A percentile compares a stretch with the other conserved stretches of the same genome.
Evolutionary conservation across 2,329 filamentous ascomycete genomes (phyloP).

Genomic region (Penicillium capsulatum): DNA sequence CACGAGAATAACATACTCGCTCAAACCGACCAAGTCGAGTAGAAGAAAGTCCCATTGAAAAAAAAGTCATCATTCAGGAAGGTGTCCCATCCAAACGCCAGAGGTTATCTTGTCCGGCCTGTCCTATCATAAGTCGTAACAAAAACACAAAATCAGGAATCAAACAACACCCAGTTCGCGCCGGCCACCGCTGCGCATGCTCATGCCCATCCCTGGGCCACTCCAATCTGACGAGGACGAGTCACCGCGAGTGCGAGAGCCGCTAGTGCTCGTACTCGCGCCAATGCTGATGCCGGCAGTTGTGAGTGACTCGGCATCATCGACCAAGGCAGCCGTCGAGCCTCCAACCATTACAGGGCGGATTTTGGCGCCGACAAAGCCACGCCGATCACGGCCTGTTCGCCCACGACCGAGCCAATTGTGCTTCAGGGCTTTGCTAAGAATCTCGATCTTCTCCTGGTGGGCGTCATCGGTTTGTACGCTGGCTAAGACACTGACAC

Average conservation of each 20-base stretch:
- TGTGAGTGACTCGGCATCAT: constrained; percentile 24
- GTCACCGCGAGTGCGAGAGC: constrained; percentile 18
- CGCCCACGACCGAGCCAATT: constrained; percentile 93
- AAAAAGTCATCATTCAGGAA: too few relatives aligned
- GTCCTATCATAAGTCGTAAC: constrained; percentile 4
- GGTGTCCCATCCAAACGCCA: not conserved
- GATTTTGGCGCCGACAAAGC: constrained; percentile 71
- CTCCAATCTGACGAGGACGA: constrained; percentile 26
- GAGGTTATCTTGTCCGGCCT: not conserved
- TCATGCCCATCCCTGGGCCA: constrained; percentile 15
- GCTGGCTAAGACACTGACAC: constrained; percentile 81
- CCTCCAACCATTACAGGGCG: constrained; percentile 31
- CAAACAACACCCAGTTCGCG: constrained; percentile 32
- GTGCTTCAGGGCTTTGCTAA: constrained; percentile 84
- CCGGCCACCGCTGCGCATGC: constrained; percentile 22
- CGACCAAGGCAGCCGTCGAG: constrained; percentile 18
- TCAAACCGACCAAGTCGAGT: too few relatives aligned
- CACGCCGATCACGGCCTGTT: constrained; percentile 82
- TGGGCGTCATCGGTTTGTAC: constrained; percentile 68
- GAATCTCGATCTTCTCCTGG: constrained; percentile 73
- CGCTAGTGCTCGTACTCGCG: constrained; percentile 23
- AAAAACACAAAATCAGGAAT: not conserved
- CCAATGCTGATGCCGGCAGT: constrained; percentile 23
- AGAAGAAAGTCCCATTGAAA: too few relatives aligned
- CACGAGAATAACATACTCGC: too few relatives aligned